Base-by-base conservation (phyloP, 2,329 filamentous ascomycete genomes). In the Stagonosporopsis cucurbitacearum region DNA sequence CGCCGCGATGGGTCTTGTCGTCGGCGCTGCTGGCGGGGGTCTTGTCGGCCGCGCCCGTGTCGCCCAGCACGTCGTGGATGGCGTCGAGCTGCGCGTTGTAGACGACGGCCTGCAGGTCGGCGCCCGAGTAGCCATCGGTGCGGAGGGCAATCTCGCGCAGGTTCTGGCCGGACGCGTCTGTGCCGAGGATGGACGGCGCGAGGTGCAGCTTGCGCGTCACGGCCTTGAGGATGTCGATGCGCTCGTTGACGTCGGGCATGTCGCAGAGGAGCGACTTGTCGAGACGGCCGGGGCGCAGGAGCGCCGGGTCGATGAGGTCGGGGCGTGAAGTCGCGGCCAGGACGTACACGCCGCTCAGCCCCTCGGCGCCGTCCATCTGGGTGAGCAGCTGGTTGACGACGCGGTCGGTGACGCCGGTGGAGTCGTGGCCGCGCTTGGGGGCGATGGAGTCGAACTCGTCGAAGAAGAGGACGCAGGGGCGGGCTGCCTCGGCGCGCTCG, bases 361-460 rank as follows among this genome's bases (percentile, higher is more conserved):
- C 96, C 76, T 99, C 96, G 0, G 95, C 95, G 70, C 95, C 95
- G 70, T 99, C 95, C 95, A 99, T 99, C 75, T 98, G 94, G 0
- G 96, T 99, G 11, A 99, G 84, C 54, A 99, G 86, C 80, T 99
- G 96, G 74, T 99, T 99, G 66, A 99, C 95, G 0, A 99, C 96
- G 33, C 96, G 87, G 76, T 99, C 96, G 0, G 95, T 99, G n/a
- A 99, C 96, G 62, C 96, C 95, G 0, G 95, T 99, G 1, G 90
- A 95, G 74, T 99, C 96, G 72, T 99, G 95, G 0, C 95, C 95
- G 78, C 95, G 86, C 77, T 98, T 99, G 2, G 95, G 95, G 0
- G 96, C 96, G 61, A 99, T 98, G 35, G 91, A 93, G 78, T 99
- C 95, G 71, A 99, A 99, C 75, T 99, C 95, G 71, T 99, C 95